Evolutionary conservation across 306 rosid species (phyloP), one percentile per base, ranked within the genome.

Genomic region (Medicago arabica): DNA sequence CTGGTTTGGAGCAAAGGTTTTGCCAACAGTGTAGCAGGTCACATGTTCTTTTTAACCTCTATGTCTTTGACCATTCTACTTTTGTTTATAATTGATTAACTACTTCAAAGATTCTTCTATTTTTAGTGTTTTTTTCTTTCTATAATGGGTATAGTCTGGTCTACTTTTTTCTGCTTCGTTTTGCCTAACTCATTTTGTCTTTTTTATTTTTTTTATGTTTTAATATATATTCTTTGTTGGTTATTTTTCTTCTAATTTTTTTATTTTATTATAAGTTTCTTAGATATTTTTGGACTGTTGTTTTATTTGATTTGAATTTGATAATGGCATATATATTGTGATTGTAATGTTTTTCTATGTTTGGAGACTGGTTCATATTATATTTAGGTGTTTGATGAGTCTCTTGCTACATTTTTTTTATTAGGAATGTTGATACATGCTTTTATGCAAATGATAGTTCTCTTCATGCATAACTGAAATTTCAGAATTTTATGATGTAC

Each of bases 11-110:
- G 18, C 97, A 93, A 71, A 85, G 98, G 87, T 93, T 93, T 88
- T 93, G 98, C 85, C 98, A 90, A 70, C 98, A 93, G 89, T 93
- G 98, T 73, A 90, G 98, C 91, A 89, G 98, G 80, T 75, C 72
- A 75, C 67, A 61, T 31, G 16, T 65, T 47, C 71, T 17, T 40
- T 46, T 40, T 46, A 9, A 8, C 31, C 4, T 19, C 13, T 21
- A 44, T 5, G 11, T 59, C 40, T 60, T 46, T 68, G 9, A 17
- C 51, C 23, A 9, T 16, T 49, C 14, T n/a, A 8, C 11, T 46
- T 31, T 71, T 61, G 3, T 74, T 63, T 40, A 12, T 43, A 4
- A 9, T 11, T 64, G 43, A 17, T 9, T 64, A 60, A 25, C 13
- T 58, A 1, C 16, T 19, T 40, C 16, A 31, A 18, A 41, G 4